Evolutionary conservation across 2,329 filamentous ascomycete genomes (phyloP).

Genomic region (Hymenoscyphus fraxineus): DNA sequence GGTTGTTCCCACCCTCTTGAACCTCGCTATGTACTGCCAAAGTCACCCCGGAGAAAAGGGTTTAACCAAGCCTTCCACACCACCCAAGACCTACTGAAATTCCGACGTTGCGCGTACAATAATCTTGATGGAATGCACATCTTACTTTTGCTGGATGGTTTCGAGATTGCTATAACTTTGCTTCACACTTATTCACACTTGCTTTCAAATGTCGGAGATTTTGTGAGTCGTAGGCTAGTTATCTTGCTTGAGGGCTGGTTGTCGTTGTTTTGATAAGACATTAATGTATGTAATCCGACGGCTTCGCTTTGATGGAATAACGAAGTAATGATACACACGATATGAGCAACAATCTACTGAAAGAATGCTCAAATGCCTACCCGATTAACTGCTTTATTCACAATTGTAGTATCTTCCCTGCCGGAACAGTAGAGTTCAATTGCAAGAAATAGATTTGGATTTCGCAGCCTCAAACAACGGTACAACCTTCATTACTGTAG

Average conservation of each 20-base stretch:
- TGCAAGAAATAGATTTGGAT: too few relatives aligned
- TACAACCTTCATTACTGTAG: too few relatives aligned
- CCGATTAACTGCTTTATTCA: too few relatives aligned
- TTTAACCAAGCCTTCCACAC: background rate
- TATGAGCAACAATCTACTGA: background rate
- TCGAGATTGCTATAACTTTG: background rate
- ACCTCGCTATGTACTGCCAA: conserved; percentile 21
- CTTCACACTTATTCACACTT: background rate
- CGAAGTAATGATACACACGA: background rate
- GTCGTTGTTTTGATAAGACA: background rate
- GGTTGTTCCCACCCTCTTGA: conserved; percentile 11
- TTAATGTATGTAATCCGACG: background rate
- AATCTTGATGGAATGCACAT: background rate
- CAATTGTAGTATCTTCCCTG: too few relatives aligned
- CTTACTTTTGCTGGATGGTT: background rate
- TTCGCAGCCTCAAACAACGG: too few relatives aligned
- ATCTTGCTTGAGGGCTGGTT: background rate
- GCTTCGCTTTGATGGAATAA: background rate
- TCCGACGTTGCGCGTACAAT: background rate
- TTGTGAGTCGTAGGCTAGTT: background rate
- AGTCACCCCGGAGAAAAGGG: background rate
- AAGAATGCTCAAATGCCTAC: too few relatives aligned
- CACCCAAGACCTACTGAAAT: background rate
- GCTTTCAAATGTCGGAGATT: background rate
- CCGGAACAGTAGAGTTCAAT: too few relatives aligned